These are phyloP conservation scores for Candida maesae DNA, from an alignment of 805 yeast species.

Conservation along the genomic window DNA sequence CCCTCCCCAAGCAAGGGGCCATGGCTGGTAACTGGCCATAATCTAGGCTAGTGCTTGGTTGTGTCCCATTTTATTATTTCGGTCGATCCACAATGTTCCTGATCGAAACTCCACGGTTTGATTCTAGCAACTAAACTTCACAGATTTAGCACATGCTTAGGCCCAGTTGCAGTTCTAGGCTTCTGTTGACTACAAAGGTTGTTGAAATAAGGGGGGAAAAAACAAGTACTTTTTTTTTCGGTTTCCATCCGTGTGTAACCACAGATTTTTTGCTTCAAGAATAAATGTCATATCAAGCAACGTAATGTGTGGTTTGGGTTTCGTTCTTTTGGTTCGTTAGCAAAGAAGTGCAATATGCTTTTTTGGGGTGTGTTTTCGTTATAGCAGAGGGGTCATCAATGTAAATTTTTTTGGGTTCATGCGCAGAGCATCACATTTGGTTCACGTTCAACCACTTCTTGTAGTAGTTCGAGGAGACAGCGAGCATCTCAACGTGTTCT, in stretches of 20 bases:
- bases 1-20: too few relatives aligned
- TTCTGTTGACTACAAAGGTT: neutral
- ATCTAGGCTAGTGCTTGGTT: too few relatives aligned
- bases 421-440: constrained; percentile 2
- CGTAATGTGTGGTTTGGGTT: neutral
- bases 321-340: constrained; percentile 2
- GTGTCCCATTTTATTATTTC: too few relatives aligned
- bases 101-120: too few relatives aligned
- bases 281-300: neutral
- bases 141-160: too few relatives aligned
- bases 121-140: too few relatives aligned
- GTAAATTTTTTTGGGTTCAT: too few relatives aligned
- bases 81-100: too few relatives aligned
- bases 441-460: constrained; percentile 28
- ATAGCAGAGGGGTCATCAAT: neutral
- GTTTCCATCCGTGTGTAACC: neutral
- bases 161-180: too few relatives aligned
- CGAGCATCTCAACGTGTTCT: constrained; percentile 21
- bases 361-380: neutral
- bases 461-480: constrained; percentile 29
- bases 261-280: neutral
- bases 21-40: too few relatives aligned
- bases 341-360: constrained; percentile 1
- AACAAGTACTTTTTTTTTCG: neutral
- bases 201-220: neutral